phyloP scores from a whole-genome alignment of 1,284 basidiomycete genomes.

The Pseudozyma sp. region DNA sequence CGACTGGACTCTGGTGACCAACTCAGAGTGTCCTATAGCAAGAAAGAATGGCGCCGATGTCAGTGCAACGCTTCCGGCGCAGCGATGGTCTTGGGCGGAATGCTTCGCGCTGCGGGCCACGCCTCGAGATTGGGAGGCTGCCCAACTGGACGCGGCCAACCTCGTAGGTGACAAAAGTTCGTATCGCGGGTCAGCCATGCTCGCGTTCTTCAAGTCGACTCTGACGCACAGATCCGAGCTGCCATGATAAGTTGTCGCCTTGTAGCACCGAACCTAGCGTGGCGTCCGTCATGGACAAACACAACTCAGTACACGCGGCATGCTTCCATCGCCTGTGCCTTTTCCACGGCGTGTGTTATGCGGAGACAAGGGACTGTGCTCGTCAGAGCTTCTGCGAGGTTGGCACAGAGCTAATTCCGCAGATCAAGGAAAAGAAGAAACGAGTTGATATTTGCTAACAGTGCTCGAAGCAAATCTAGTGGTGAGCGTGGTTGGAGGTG shows the following conservation, averaged over 20 bases:
- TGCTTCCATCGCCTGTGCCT: too few relatives aligned
- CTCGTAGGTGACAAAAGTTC: neutral
- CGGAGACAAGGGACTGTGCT: too few relatives aligned
- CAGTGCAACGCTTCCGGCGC: slow-evolving; percentile 15
- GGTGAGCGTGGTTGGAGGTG: slow-evolving; percentile 51
- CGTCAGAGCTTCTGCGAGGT: too few relatives aligned
- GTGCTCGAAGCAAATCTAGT: slow-evolving; percentile 25
- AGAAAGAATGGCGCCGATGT: neutral
- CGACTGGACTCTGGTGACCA: slow-evolving; percentile 15
- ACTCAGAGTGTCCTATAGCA: too few relatives aligned
- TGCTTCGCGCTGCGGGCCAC: slow-evolving; percentile 27
- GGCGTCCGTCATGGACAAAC: too few relatives aligned
- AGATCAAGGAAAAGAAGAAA: too few relatives aligned
- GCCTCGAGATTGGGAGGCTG: slow-evolving; percentile 35
- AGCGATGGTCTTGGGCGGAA: slow-evolving; percentile 30
- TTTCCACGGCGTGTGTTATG: too few relatives aligned
- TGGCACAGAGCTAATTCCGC: too few relatives aligned
- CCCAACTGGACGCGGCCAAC: slow-evolving; percentile 10
- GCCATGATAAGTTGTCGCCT: neutral
- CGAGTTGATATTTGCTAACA: too few relatives aligned
- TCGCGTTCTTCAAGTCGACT: slow-evolving; percentile 28
- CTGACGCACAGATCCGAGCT: slow-evolving; percentile 18
- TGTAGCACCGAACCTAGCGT: too few relatives aligned
- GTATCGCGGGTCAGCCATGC: neutral
- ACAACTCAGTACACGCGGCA: too few relatives aligned